Percentiles rank a stretch among this genome's conserved stretches.
These are phyloP conservation scores for Fusarium chuoi DNA, from an alignment of 2,329 filamentous ascomycete genomes.

Conservation along the genomic window DNA sequence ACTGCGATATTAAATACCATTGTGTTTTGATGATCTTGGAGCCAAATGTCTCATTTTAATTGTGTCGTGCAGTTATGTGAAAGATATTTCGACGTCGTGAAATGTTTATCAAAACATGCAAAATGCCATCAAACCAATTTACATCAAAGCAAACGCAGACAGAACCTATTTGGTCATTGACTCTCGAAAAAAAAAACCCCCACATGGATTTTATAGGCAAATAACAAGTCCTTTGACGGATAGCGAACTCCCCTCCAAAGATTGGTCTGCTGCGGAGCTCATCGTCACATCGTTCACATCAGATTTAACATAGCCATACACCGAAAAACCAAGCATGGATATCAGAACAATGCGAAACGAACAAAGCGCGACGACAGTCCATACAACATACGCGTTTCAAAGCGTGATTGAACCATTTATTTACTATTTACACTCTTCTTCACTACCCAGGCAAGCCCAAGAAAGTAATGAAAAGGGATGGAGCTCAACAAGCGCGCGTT, in stretches of 20 bases:
- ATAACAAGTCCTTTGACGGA: accelerated
- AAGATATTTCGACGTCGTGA: accelerated
- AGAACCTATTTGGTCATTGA: background rate
- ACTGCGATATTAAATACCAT: accelerated
- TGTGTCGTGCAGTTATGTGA: accelerated
- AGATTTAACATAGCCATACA: background rate
- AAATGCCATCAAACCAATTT: accelerated
- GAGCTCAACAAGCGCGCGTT: slow-evolving; percentile 22
- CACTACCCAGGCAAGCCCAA: slow-evolving; percentile 2
- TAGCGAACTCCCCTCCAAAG: accelerated
- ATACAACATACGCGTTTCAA: too few relatives aligned
- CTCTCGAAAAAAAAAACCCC: too few relatives aligned
- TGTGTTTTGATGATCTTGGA: accelerated
- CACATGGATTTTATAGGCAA: too few relatives aligned
- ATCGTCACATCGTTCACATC: background rate
- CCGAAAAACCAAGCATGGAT: accelerated
- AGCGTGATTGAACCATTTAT: accelerated
- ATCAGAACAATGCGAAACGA: too few relatives aligned
- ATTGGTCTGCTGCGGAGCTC: background rate
- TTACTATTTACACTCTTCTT: slow-evolving; percentile 2
- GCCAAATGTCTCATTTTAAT: too few relatives aligned
- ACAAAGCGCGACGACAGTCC: too few relatives aligned
- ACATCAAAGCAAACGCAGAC: background rate
- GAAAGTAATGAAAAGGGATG: slow-evolving; percentile 12
- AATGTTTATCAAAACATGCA: background rate